Evolutionary conservation across 2,329 filamentous ascomycete species (phyloP).

Genomic region (Aureobasidium musti): DNA sequence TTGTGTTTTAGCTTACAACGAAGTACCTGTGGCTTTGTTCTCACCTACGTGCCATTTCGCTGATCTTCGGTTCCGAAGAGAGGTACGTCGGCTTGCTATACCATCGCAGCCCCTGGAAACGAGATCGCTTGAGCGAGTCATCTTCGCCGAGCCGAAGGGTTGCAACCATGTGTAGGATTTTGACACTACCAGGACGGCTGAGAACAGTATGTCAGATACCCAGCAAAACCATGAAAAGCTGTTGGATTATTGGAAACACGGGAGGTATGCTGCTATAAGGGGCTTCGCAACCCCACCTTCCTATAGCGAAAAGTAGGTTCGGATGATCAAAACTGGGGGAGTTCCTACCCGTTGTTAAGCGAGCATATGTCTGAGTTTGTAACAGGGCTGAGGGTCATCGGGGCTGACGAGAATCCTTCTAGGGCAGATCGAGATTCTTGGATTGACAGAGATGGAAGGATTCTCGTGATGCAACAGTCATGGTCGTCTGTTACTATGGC

Average conservation of each 20-base stretch:
- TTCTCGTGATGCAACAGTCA: neutral
- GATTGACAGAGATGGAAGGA: no score
- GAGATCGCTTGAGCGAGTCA: neutral
- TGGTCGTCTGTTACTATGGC: neutral
- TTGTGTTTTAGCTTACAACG: neutral
- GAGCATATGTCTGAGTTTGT: neutral
- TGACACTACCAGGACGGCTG: neutral
- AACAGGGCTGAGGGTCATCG: neutral
- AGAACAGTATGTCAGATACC: neutral
- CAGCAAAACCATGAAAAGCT: neutral
- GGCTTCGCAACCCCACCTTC: constrained; percentile 8
- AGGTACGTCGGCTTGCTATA: constrained; percentile 1
- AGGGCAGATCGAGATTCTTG: no score
- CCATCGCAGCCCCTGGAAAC: neutral
- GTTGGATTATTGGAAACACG: constrained; percentile 14
- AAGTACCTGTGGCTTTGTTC: no score
- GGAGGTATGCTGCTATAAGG: constrained; percentile 11
- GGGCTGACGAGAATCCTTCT: neutral
- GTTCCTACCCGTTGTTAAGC: neutral
- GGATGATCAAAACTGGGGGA: neutral
- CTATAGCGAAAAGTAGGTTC: neutral
- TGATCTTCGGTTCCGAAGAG: neutral
- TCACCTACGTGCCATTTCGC: neutral
- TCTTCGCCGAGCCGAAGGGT: neutral
- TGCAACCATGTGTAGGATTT: neutral